phyloP scores from a whole-genome alignment of 1,284 basidiomycete genomes.

The Fomitopsis schrenkii region DNA sequence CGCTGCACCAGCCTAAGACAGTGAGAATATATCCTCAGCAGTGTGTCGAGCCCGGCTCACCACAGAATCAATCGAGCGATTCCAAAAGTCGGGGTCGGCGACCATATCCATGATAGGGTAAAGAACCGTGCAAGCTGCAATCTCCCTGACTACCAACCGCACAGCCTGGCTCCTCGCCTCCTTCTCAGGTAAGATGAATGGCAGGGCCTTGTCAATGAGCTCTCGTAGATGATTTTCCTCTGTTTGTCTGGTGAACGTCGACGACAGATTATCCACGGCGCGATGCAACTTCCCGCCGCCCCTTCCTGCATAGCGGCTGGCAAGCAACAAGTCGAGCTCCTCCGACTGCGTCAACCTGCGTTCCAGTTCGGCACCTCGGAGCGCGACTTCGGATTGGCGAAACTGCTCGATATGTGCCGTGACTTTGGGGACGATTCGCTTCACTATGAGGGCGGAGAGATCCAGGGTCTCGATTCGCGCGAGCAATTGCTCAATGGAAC shows the following conservation, averaged over 20 bases:
- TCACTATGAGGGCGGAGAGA: slow-evolving; percentile 74
- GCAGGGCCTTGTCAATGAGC: slow-evolving; percentile 69
- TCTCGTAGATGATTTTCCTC: slow-evolving; percentile 82
- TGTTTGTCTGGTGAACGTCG: slow-evolving; percentile 83
- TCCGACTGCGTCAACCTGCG: slow-evolving; percentile 80
- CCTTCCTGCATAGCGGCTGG: slow-evolving; percentile 69
- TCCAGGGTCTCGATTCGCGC: slow-evolving; percentile 62
- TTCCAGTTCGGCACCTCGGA: slow-evolving; percentile 73
- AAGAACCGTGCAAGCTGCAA: slow-evolving; percentile 78
- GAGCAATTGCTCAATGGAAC: slow-evolving; percentile 56
- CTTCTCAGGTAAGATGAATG: slow-evolving; percentile 69
- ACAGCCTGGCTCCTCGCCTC: slow-evolving; percentile 73
- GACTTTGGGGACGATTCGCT: slow-evolving; percentile 80
- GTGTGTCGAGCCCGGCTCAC: slow-evolving; percentile 41
- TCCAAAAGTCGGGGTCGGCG: slow-evolving; percentile 96
- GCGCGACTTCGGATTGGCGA: slow-evolving; percentile 83
- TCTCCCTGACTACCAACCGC: slow-evolving; percentile 74
- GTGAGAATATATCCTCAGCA: slow-evolving; percentile 9
- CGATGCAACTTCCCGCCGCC: slow-evolving; percentile 65
- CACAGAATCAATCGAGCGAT: slow-evolving; percentile 85
- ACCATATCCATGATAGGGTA: slow-evolving; percentile 90
- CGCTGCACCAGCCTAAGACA: slow-evolving; percentile 74
- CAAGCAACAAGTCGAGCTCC: slow-evolving; percentile 81
- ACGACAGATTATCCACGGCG: slow-evolving; percentile 81
- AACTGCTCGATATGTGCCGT: slow-evolving; percentile 89